Conservation (phyloP, 1,139 yeast species). For the Saccharomycopsis phalli region DNA sequence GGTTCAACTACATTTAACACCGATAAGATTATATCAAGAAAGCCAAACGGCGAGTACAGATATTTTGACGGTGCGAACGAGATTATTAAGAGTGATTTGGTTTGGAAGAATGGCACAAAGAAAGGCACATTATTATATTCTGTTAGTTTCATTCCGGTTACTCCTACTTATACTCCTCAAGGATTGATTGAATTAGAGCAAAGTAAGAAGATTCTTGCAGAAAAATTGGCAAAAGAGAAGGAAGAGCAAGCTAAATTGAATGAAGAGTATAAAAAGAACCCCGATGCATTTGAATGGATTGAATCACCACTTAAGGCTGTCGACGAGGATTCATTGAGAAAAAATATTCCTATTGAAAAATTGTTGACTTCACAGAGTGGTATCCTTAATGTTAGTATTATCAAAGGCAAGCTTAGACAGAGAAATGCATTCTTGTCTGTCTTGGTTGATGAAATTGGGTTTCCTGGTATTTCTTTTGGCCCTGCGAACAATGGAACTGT, state of each 20-base stretch:
- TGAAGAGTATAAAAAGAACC: conserved; percentile 45
- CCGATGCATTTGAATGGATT: conserved; percentile 55
- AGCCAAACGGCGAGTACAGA: conserved; percentile 36
- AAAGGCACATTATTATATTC: conserved; percentile 49
- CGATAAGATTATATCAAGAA: conserved; percentile 41
- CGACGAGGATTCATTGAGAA: conserved; percentile 32
- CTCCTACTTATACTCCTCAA: conserved; percentile 50
- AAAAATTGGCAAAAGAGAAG: conserved; percentile 32
- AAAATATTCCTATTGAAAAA: conserved; percentile 42
- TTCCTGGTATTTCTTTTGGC: conserved; percentile 51
- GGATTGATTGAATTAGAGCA: conserved; percentile 41
- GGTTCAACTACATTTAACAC: conserved; percentile 50
- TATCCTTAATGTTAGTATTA: conserved; percentile 44
- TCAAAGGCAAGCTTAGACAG: conserved; percentile 39
- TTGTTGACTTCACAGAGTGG: conserved; percentile 53
- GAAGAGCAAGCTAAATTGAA: conserved; percentile 35
- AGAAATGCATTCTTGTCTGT: conserved; percentile 47
- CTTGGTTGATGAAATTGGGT: conserved; percentile 54
- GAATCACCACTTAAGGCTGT: conserved; percentile 42
- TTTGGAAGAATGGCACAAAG: conserved; percentile 33
- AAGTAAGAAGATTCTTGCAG: conserved; percentile 32
- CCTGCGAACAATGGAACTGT: conserved; percentile 27
- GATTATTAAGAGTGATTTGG: conserved; percentile 36
- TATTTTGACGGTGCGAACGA: conserved; percentile 44
- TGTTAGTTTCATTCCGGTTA: conserved; percentile 53